These are phyloP conservation scores for Daldinia sp. DNA, from an alignment of 2,329 filamentous ascomycete genomes.

Conservation along the genomic window DNA sequence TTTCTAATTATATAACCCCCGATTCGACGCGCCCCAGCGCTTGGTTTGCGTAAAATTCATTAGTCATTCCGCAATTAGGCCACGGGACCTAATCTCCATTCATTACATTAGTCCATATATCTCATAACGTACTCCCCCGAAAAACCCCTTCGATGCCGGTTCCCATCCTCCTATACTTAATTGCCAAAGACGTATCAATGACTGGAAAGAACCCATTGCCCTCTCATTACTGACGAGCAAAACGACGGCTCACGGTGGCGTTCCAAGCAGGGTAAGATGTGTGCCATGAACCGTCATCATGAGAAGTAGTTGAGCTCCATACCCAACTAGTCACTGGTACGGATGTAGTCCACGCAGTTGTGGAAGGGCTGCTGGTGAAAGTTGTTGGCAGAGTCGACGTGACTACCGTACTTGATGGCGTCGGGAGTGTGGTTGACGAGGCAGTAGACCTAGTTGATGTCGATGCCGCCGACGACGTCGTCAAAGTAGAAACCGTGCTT, in stretches of 20 bases:
- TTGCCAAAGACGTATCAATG: not conserved
- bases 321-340: constrained; percentile 34
- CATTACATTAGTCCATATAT: constrained; percentile 41
- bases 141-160: constrained; percentile 6
- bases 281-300: constrained; percentile 61
- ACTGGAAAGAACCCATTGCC: not conserved
- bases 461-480: constrained; percentile 9
- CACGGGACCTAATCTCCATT: constrained; percentile 20
- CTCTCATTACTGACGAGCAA: constrained; percentile 28
- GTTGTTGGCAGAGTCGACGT: constrained; percentile 31
- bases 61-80: constrained; percentile 2
- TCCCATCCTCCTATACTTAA: constrained; percentile 7
- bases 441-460: constrained; percentile 7
- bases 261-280: constrained; percentile 61
- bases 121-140: constrained; percentile 7
- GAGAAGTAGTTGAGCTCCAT: constrained; percentile 44
- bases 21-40: constrained; percentile 46
- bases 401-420: constrained; percentile 30
- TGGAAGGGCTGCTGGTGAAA: constrained; percentile 25
- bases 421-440: constrained; percentile 10
- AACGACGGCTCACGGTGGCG: constrained; percentile 50
- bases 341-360: constrained; percentile 34
- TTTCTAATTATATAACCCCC: constrained; percentile 11
- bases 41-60: constrained; percentile 45
- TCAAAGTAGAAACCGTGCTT: constrained; percentile 13